Conservation (phyloP, 2,329 filamentous ascomycete species). For the Incumbomyces delicatus region DNA sequence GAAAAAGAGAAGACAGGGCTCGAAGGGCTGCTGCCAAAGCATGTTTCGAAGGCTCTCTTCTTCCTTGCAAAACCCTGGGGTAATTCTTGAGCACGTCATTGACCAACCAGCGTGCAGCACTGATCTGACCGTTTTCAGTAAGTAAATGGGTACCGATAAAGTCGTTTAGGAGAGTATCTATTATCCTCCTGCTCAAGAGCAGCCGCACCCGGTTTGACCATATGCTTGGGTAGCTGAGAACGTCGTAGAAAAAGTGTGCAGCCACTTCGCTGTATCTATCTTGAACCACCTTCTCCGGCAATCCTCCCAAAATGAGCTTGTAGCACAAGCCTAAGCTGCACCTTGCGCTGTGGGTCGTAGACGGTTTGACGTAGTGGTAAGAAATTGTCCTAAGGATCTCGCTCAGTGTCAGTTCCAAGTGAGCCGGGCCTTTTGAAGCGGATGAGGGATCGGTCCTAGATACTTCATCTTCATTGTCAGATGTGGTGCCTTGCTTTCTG, state of each 20-base stretch:
- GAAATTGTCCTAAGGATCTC: slow-evolving; percentile 75
- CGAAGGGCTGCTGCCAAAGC: slow-evolving; percentile 69
- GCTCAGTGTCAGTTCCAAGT: slow-evolving; percentile 62
- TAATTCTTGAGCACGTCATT: slow-evolving; percentile 92
- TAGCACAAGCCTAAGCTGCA: slow-evolving; percentile 84
- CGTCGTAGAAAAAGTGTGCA: slow-evolving; percentile 67
- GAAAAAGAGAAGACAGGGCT: slow-evolving; percentile 68
- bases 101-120: slow-evolving; percentile 69
- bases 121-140: slow-evolving; percentile 78
- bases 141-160: slow-evolving; percentile 72
- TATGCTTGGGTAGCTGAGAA: slow-evolving; percentile 67
- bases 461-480: slow-evolving; percentile 68
- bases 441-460: slow-evolving; percentile 58
- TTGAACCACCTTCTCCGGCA: slow-evolving; percentile 78
- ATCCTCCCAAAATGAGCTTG: slow-evolving; percentile 62
- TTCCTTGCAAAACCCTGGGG: slow-evolving; percentile 77
- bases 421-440: slow-evolving; percentile 59
- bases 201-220: slow-evolving; percentile 79
- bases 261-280: slow-evolving; percentile 71
- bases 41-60: slow-evolving; percentile 80
- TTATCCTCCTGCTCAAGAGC: slow-evolving; percentile 72
- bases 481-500: slow-evolving; percentile 50
- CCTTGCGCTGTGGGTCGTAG: slow-evolving; percentile 69
- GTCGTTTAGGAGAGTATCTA: slow-evolving; percentile 74
- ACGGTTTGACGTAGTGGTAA: slow-evolving; percentile 65